Base-by-base conservation (phyloP, 495 filamentous ascomycete species). In the Oleoguttula mirabilis region DNA sequence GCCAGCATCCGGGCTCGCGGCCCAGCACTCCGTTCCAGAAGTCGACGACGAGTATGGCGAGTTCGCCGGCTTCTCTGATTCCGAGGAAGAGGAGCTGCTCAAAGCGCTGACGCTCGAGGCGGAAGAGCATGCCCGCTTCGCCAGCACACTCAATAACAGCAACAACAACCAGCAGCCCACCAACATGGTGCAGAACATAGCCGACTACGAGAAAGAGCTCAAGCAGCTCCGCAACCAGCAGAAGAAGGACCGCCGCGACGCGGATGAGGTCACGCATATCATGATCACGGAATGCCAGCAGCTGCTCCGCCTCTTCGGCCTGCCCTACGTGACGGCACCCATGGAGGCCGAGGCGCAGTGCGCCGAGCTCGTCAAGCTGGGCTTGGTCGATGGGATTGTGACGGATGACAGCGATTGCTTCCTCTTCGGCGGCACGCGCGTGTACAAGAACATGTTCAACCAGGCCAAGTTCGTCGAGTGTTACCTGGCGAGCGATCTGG, bases 381-480 rank as follows among this genome's bases (percentile, higher is more conserved):
- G 83, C 0, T 71, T 98, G 3, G 90, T 98, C 17, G 90, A 98
- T 56, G 90, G 90, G 8, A 93, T 96, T 50, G 87, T 98, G n/a
- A 98, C 90, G 0, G 90, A 98, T 55, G 90, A 98, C 57, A 84
- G 77, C 10, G 90, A 98, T 68, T 87, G 78, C n/a, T 96, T 98
- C 56, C 74, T 98, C 10, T 98, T 98, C 55, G 90, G 90, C 30
- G 90, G 90, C 22, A 96, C 86, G 0, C 71, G 90, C 12, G 80
- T 98, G 14, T 98, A 96, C 68, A 95, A 96, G 49, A 95, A 98
- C 66, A 92, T 96, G 86, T 98, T 98, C 71, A 96, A 94, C 59
- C 80, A 82, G 54, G 83, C 86, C 62, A 96, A 96, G 53, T 92
- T 80, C 52, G 90, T 98, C 31, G 92, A 98, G 64, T 96, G 90